These are phyloP conservation scores for Amanita exitialis DNA, from an alignment of 768 basidiomycete genomes.

Conservation along the genomic window DNA sequence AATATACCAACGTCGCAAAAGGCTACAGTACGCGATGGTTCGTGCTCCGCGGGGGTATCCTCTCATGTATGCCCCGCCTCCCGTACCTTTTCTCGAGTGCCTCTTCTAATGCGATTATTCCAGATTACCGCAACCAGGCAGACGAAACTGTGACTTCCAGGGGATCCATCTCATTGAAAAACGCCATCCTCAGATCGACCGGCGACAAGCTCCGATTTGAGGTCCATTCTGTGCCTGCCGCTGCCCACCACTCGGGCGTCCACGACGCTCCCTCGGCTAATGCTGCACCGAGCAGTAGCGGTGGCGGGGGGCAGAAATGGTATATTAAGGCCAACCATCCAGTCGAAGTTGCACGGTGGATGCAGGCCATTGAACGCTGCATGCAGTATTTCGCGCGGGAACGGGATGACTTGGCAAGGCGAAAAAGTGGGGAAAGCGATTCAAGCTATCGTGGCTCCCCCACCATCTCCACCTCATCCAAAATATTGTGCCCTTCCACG, in stretches of 20 bases:
- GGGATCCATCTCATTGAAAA: conserved; percentile 83
- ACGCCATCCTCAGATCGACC: conserved; percentile 51
- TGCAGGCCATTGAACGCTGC: conserved; percentile 59
- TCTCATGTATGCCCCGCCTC: conserved; percentile 57
- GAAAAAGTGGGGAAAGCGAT: conserved; percentile 41
- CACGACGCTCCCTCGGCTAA: not conserved
- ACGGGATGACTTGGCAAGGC: conserved; percentile 13
- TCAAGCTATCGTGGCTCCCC: conserved; percentile 14
- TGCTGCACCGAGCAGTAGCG: not conserved
- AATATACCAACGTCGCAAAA: conserved; percentile 87
- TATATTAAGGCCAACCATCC: conserved; percentile 81
- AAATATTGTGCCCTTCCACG: too few species aligned
- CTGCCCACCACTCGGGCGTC: not conserved
- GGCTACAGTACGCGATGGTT: conserved; percentile 92
- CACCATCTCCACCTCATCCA: not conserved
- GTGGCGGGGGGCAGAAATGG: conserved; percentile 52
- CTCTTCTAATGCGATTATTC: not conserved
- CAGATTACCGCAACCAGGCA: conserved; percentile 81
- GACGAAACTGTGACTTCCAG: conserved; percentile 81
- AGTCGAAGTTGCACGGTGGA: conserved; percentile 85
- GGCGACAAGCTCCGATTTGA: conserved; percentile 72
- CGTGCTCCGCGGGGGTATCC: conserved; percentile 72
- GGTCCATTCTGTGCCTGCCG: conserved; percentile 54
- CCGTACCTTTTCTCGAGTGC: not conserved
- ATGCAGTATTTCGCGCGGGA: conserved; percentile 57